phyloP scores from a whole-genome alignment of 164 flowering plant species.

The Stephania yunnanensis region DNA sequence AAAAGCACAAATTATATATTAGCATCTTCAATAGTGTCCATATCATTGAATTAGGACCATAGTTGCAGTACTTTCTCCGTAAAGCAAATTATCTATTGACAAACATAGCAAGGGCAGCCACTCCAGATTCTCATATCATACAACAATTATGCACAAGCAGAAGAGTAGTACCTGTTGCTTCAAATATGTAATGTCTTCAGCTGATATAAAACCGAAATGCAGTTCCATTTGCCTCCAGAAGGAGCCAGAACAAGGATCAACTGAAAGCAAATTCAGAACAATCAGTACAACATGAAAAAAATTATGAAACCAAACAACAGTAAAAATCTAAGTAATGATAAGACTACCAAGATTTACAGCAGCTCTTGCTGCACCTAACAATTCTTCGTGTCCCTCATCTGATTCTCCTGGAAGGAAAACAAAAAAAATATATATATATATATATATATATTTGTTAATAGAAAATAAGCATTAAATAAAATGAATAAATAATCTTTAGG shows the following conservation, averaged over 20 bases:
- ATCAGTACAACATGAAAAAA: not conserved
- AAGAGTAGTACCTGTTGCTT: constrained; percentile 57
- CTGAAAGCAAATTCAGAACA: constrained; percentile 33
- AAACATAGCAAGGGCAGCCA: not conserved
- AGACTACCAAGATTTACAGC: constrained; percentile 48
- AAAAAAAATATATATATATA: no score
- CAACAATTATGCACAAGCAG: not conserved
- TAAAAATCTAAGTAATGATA: not conserved
- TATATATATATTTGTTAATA: not conserved
- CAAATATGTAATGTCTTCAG: constrained; percentile 43
- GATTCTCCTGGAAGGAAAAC: constrained; percentile 44
- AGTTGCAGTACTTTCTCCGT: not conserved
- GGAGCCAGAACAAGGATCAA: constrained; percentile 39
- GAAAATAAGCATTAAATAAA: not conserved
- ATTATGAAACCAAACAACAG: not conserved
- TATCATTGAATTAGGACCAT: not conserved
- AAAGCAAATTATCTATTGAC: not conserved
- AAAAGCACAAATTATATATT: not conserved
- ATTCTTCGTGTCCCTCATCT: constrained; percentile 75
- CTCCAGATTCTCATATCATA: not conserved
- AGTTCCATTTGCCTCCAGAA: constrained; percentile 86
- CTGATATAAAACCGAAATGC: constrained; percentile 56
- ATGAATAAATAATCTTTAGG: not conserved
- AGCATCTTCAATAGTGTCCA: not conserved
- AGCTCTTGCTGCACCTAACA: constrained; percentile 72